Evolutionary conservation across 371 early-diverging fungal genomes (phyloP).

Genomic region (Circinella umbellata): DNA sequence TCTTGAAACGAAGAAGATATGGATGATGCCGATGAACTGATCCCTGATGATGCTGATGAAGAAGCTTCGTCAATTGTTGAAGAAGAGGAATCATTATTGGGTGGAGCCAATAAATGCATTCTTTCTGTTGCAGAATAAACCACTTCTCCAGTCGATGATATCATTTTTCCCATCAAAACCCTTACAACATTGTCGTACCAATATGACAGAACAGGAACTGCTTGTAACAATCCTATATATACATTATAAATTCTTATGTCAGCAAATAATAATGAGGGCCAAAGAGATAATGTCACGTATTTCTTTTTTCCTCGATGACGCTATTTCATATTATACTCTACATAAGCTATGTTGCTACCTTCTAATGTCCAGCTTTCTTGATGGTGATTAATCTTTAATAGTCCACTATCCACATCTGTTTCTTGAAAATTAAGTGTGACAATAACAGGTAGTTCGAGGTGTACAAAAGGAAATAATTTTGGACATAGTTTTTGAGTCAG

Average conservation of each 20-base stretch:
- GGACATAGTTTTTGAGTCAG: slow-evolving; percentile 30
- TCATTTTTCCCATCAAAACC: slow-evolving; percentile 18
- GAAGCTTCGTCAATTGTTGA: not conserved
- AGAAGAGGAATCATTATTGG: not conserved
- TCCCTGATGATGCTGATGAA: not conserved
- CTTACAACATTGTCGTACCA: slow-evolving; percentile 22
- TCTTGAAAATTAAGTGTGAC: slow-evolving; percentile 25
- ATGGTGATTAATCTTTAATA: slow-evolving; percentile 22
- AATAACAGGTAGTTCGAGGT: slow-evolving; percentile 25
- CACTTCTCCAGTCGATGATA: slow-evolving; percentile 16
- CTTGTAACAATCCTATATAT: slow-evolving; percentile 14
- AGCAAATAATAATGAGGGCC: too few relatives aligned
- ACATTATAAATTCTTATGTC: not conserved
- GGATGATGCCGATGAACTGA: not conserved
- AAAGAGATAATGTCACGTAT: too few relatives aligned
- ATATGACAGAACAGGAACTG: slow-evolving; percentile 16
- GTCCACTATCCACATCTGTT: slow-evolving; percentile 28
- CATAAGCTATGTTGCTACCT: slow-evolving; percentile 9
- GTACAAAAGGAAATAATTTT: slow-evolving; percentile 24
- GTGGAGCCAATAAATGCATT: not conserved
- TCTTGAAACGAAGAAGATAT: not conserved
- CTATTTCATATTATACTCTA: too few relatives aligned
- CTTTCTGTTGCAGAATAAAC: slow-evolving; percentile 16
- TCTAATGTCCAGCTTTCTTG: slow-evolving; percentile 34
- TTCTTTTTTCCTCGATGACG: not conserved